phyloP scores from a whole-genome alignment of 2,329 filamentous ascomycete genomes.

The Aspergillus tubingensis region DNA sequence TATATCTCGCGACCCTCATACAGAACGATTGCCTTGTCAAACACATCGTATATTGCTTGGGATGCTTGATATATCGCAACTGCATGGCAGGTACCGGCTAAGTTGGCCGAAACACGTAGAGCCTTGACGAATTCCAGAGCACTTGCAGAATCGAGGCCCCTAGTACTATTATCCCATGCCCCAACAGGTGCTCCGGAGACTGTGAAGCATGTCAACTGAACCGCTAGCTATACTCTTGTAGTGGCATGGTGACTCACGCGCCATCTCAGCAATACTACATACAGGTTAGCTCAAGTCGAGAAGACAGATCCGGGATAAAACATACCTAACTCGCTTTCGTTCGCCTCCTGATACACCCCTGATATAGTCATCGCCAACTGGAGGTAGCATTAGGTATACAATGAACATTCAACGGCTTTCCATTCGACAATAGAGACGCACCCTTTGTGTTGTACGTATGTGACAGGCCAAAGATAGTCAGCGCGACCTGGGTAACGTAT shows the following conservation, averaged over 20 bases:
- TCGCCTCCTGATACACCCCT: slow-evolving; percentile 65
- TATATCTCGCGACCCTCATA: slow-evolving; percentile 79
- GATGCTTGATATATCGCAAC: slow-evolving; percentile 62
- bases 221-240: not conserved
- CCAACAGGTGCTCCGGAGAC: slow-evolving; percentile 39
- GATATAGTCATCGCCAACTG: slow-evolving; percentile 57
- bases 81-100: slow-evolving; percentile 53
- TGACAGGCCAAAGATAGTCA: slow-evolving; percentile 44
- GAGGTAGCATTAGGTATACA: not conserved
- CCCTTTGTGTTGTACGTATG: slow-evolving; percentile 51
- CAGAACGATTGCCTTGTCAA: slow-evolving; percentile 73
- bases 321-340: slow-evolving; percentile 59
- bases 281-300: slow-evolving; percentile 17
- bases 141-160: slow-evolving; percentile 58
- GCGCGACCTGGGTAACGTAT: slow-evolving; percentile 43
- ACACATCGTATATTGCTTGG: slow-evolving; percentile 59
- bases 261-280: slow-evolving; percentile 40
- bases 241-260: slow-evolving; percentile 25
- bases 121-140: slow-evolving; percentile 61
- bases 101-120: slow-evolving; percentile 52
- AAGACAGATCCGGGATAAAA: slow-evolving; percentile 7
- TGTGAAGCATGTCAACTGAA: slow-evolving; percentile 12
- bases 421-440: slow-evolving; percentile 7
- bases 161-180: slow-evolving; percentile 52
- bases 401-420: not conserved